These are phyloP conservation scores for Arabis alpina DNA, from an alignment of 345 rosid species.

Conservation along the genomic window DNA sequence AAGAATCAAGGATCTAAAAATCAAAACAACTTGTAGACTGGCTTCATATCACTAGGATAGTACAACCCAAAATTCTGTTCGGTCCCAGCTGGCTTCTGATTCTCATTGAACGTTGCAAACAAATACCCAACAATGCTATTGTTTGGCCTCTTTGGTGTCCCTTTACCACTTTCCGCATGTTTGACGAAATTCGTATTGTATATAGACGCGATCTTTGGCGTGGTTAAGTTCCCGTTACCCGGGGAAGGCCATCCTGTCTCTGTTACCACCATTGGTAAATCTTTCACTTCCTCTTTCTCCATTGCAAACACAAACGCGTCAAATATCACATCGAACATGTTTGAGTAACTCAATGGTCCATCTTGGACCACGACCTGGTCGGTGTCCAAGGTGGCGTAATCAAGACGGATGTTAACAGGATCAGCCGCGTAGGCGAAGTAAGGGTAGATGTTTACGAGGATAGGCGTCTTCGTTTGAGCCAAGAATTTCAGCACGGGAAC, in stretches of 20 bases:
- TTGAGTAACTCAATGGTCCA: conserved; percentile 40
- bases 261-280: conserved; percentile 37
- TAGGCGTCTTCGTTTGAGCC: conserved; percentile 22
- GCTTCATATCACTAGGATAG: conserved; percentile 28
- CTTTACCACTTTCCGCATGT: conserved; percentile 3
- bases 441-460: conserved; percentile 51
- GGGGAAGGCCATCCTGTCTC: conserved; percentile 55
- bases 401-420: conserved; percentile 27
- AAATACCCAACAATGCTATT: conserved; percentile 10
- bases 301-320: conserved; percentile 46
- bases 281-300: conserved; percentile 31
- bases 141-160: conserved; percentile 50
- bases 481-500: conserved; percentile 27
- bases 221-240: conserved; percentile 39
- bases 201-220: conserved; percentile 1
- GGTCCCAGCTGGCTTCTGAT: conserved; percentile 31
- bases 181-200: conserved; percentile 39
- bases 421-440: conserved; percentile 47
- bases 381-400: conserved; percentile 40
- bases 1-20: not conserved
- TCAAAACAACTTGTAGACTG: conserved; percentile 21
- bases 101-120: conserved; percentile 39
- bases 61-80: conserved; percentile 38
- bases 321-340: conserved; percentile 47
- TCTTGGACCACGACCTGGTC: conserved; percentile 34